A percentile compares a stretch with the other conserved stretches of the same genome.
Conservation (phyloP, 345 rosid species). For the Cardamine resedifolia region DNA sequence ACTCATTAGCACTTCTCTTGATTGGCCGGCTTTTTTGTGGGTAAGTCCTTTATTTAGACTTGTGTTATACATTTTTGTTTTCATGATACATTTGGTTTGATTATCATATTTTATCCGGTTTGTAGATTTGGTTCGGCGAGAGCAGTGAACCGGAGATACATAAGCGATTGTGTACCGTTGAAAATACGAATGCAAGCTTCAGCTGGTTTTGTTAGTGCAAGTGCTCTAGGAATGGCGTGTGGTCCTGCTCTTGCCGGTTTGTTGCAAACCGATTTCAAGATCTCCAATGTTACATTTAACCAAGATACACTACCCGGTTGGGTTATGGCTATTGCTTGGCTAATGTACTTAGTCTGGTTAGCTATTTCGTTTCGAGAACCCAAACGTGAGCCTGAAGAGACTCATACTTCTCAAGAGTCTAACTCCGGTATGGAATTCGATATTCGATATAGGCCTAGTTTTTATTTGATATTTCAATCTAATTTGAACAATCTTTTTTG, state of each 20-base stretch:
- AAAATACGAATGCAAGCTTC: constrained; percentile 91
- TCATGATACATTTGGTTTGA: neutral
- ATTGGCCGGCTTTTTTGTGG: constrained; percentile 89
- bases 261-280: constrained; percentile 74
- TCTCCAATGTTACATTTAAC: constrained; percentile 70
- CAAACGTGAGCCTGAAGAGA: constrained; percentile 49
- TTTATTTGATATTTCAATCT: neutral
- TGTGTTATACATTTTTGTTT: neutral
- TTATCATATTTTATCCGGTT: neutral
- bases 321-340: constrained; percentile 94
- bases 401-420: constrained; percentile 35
- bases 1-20: constrained; percentile 67
- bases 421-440: constrained; percentile 44
- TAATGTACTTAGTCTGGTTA: constrained; percentile 73
- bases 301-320: constrained; percentile 86
- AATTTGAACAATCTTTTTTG: constrained; percentile 23
- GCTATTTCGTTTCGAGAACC: constrained; percentile 86
- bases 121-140: constrained; percentile 87
- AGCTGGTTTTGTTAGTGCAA: constrained; percentile 97
- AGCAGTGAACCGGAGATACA: constrained; percentile 94
- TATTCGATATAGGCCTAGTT: neutral
- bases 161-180: constrained; percentile 91
- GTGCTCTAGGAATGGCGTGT: constrained; percentile 99
- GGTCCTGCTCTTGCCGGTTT: constrained; percentile 99
- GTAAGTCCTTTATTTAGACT: constrained; percentile 43